These are phyloP conservation scores for Withania somnifera DNA, from an alignment of 305 asterid species.

Conservation along the genomic window DNA sequence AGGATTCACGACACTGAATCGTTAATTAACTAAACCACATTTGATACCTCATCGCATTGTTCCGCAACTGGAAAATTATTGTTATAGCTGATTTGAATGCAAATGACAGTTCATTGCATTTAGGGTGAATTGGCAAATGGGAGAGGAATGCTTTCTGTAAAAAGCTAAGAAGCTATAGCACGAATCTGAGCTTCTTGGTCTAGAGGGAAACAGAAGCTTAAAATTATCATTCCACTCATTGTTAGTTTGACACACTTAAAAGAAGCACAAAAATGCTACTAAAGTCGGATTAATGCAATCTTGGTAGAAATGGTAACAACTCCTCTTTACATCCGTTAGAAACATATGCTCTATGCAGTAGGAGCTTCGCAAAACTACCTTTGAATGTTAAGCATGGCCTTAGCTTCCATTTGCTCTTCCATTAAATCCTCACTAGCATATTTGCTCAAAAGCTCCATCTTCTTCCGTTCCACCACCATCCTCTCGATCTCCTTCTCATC, in stretches of 20 bases:
- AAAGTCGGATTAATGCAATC: neutral
- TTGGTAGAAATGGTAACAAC: neutral
- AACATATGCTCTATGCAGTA: neutral
- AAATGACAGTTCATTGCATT: neutral
- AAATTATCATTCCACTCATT: neutral
- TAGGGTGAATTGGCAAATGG: neutral
- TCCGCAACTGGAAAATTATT: neutral
- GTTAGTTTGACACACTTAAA: neutral
- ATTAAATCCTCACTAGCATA: constrained; percentile 67
- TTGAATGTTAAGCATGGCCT: constrained; percentile 67
- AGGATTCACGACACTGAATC: neutral
- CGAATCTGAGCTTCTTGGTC: neutral
- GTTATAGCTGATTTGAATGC: neutral
- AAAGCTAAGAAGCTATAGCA: neutral
- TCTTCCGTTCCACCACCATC: constrained; percentile 87
- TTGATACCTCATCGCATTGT: neutral
- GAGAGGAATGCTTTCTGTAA: neutral
- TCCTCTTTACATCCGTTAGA: neutral
- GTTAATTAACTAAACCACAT: neutral
- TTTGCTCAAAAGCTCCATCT: constrained; percentile 73
- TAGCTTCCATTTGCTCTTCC: constrained; percentile 65
- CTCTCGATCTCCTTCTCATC: constrained; percentile 83
- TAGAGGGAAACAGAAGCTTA: neutral
- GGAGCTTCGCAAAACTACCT: constrained; percentile 21
- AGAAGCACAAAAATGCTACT: neutral